phyloP scores from a whole-genome alignment of 2,329 filamentous ascomycete species.

The Diplodia corticola region DNA sequence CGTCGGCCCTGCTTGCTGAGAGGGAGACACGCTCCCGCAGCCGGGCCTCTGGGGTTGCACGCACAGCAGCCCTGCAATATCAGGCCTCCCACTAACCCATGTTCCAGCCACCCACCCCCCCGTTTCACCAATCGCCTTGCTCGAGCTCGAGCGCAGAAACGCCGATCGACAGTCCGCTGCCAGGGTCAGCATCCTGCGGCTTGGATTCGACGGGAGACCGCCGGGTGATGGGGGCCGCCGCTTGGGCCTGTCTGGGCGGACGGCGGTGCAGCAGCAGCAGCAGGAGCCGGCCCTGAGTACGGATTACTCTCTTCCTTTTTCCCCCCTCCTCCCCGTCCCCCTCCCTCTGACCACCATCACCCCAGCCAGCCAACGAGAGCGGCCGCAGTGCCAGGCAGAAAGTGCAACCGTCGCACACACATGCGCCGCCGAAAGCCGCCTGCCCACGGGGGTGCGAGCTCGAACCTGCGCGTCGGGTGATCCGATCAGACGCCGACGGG shows the following conservation, averaged over 20 bases:
- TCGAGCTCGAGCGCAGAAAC: conserved; percentile 23
- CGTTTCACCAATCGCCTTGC: conserved; percentile 24
- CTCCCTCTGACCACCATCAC: conserved; percentile 7
- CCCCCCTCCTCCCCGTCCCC: neutral
- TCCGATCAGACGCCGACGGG: neutral
- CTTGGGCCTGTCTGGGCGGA: neutral
- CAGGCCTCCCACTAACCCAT: conserved; percentile 23
- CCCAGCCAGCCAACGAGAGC: neutral
- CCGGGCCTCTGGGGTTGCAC: conserved; percentile 20
- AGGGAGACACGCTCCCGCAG: neutral
- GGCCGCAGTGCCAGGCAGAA: neutral
- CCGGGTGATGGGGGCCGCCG: conserved; percentile 6
- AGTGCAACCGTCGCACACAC: conserved; percentile 13
- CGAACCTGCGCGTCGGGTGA: conserved; percentile 1
- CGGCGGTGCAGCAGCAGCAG: neutral
- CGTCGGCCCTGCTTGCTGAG: conserved; percentile 15
- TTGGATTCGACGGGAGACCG: conserved; percentile 20
- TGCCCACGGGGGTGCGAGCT: neutral
- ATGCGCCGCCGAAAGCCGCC: neutral
- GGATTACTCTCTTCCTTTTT: conserved; percentile 2
- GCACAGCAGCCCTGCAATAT: conserved; percentile 22
- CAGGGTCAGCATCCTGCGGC: conserved; percentile 19
- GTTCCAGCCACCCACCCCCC: conserved; percentile 22
- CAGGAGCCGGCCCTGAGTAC: neutral
- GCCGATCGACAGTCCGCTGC: conserved; percentile 22